Evolutionary conservation across 2,329 filamentous ascomycete species (phyloP), one percentile per base, ranked within the genome.

Genomic region (Canariomyces notabilis): DNA sequence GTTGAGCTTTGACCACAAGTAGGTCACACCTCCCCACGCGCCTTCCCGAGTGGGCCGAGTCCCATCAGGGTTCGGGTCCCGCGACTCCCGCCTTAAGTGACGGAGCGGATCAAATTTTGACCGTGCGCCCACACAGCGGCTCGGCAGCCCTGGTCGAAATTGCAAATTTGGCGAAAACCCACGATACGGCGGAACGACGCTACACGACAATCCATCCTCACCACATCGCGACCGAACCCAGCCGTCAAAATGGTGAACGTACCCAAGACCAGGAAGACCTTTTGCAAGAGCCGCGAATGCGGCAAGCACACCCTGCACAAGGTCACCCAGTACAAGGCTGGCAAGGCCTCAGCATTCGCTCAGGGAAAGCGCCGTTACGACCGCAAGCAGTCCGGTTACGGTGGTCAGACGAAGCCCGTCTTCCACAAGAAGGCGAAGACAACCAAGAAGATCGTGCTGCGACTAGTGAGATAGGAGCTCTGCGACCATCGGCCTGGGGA

Each of bases 371-470:
- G 91, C 76, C 90, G 91, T 85, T 97, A 97, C 80, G 89, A 95
- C 79, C 83, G 89, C 71, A 97, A 97, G 82, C 91, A 97, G 80
- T 89, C 85, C 72, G 91, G 91, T 87, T 97, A 96, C 72, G 93
- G 93, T 88, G 93, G 93, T 90, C 93, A 98, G 81, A 98, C 93
- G 68, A 98, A 98, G 81, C 93, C 94, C 65, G 90, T 98, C 69
- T 98, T 97, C 87, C 93, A 97, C 88, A 98, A 97, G 86, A 97
- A 96, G 81, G 93, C 93, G 62, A 98, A 98, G 87, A 98, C 93
- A 64, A 98, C 93, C 71, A 98, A 98, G 88, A 98, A 98, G 86
- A 87, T 98, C 66, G 94, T 98, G 67, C 79, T 98, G 75, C 85
- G 93, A 79, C 78, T 98, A 74, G 57, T 59, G 50, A 52, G 57